Conservation (phyloP, 352 stramenopile genomes). For the Phytophthora nicotianae region DNA sequence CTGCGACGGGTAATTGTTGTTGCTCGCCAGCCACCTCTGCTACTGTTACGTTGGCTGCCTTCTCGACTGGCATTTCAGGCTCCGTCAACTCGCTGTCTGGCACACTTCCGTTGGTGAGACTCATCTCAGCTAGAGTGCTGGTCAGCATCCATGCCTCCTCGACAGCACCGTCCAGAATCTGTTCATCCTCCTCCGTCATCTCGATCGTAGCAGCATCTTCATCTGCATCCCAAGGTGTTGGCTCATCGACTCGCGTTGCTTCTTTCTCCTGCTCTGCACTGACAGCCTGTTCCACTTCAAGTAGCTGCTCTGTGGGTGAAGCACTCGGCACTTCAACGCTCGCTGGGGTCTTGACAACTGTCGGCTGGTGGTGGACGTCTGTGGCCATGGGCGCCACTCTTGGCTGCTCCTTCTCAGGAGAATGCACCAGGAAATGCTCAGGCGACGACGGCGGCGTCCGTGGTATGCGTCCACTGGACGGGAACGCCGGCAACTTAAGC, state of each 20-base stretch:
- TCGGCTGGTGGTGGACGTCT: slow-evolving; percentile 6
- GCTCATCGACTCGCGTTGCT: background rate
- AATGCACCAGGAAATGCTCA: slow-evolving; percentile 30
- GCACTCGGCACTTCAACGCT: background rate
- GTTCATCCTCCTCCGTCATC: slow-evolving; percentile 7
- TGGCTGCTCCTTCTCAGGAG: slow-evolving; percentile 29
- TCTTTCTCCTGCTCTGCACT: background rate
- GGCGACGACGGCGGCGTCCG: slow-evolving; percentile 26
- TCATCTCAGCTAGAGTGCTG: slow-evolving; percentile 26
- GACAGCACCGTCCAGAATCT: background rate
- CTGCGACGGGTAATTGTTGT: slow-evolving; percentile 4
- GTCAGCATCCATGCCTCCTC: slow-evolving; percentile 18
- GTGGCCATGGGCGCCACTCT: slow-evolving; percentile 22
- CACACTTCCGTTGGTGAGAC: slow-evolving; percentile 9
- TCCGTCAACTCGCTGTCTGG: background rate
- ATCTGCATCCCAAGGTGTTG: background rate
- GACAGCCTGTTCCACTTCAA: slow-evolving; percentile 2
- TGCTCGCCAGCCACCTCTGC: background rate
- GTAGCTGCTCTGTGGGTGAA: background rate
- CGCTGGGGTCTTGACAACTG: slow-evolving; percentile 2
- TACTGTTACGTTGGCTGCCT: background rate
- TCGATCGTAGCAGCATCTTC: background rate
- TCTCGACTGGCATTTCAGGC: background rate
- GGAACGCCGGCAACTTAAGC: slow-evolving; percentile 23
- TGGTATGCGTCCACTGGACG: slow-evolving; percentile 32